These are phyloP conservation scores for Pyronema omphalodes DNA, from an alignment of 495 filamentous ascomycete species.

Conservation along the genomic window DNA sequence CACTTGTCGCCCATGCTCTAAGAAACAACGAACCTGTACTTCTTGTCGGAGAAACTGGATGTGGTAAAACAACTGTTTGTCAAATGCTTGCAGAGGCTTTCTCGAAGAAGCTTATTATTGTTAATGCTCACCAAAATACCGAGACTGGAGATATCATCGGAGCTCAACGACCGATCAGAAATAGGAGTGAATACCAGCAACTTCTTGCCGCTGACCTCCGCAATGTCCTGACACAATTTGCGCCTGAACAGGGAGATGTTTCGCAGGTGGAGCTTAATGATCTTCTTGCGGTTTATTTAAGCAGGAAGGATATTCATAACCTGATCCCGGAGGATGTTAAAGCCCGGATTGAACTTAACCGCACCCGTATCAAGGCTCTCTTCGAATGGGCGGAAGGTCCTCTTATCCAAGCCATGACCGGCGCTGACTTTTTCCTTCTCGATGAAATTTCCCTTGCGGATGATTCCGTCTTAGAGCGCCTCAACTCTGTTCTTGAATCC, in stretches of 20 bases:
- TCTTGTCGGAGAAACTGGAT: conserved; percentile 89
- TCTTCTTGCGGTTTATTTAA: conserved; percentile 34
- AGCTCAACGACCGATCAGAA: conserved; percentile 78
- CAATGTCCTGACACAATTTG: conserved; percentile 27
- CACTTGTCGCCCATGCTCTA: conserved; percentile 67
- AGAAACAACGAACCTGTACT: conserved; percentile 85
- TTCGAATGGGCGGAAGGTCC: conserved; percentile 96
- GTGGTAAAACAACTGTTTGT: conserved; percentile 91
- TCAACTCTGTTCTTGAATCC: conserved; percentile 95
- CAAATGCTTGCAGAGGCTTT: conserved; percentile 75
- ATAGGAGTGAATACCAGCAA: conserved; percentile 50
- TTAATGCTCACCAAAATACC: conserved; percentile 94
- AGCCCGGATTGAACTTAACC: conserved; percentile 39
- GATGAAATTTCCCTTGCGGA: conserved; percentile 97
- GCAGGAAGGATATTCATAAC: conserved; percentile 22
- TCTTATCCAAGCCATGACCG: conserved; percentile 86
- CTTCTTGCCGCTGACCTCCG: conserved; percentile 45
- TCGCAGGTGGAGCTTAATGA: conserved; percentile 17
- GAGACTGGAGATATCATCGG: conserved; percentile 96
- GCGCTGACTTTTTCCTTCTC: conserved; percentile 74
- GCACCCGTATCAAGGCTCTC: conserved; percentile 50
- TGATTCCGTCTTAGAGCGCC: conserved; percentile 85
- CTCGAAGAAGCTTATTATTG: conserved; percentile 55
- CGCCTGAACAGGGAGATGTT: background rate
- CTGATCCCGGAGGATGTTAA: conserved; percentile 33